Base-by-base conservation (phyloP, 805 yeast species). In the Kuraishia ogatae region DNA sequence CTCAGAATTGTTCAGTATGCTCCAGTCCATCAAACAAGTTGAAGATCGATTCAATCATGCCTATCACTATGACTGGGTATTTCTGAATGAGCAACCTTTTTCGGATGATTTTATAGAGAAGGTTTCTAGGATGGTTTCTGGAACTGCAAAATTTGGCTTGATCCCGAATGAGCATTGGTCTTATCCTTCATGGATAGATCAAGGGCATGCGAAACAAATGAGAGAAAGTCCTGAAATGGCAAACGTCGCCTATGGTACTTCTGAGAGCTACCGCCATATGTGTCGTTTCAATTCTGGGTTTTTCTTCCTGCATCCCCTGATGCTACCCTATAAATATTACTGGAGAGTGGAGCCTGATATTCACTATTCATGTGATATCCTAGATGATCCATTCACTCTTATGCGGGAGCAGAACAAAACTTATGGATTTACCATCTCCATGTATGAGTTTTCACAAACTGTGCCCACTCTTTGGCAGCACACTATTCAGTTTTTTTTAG, bases 231-330 rank as follows among this genome's bases (percentile, higher is more conserved):
- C 72, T 64, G 59, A 60, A 4, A 58, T 66, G 23, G 58, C 61
- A 48, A 57, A 61, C 13, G 75, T 84, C 26, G 71, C 78, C 13
- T 87, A 87, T 64, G 91, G 85, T 17, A 80, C 71, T 15, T 73
- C 79, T 17, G 79, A 80, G 54, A 72, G 82, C 19, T 88, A 88
- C 65, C 74, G 93, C 59, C 86, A 84, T 65, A 88, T 88, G 96
- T 77, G 79, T 56, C 63, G 81, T 29, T 77, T 65, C 58, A 71
- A 68, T 53, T 68, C 73, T 29, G 81, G 81, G 57, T 85, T 84
- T 60, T 80, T 80, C 66, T 80, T 75, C 70, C 72, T 77, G 60
- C 73, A 78, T 63, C 72, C 73, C 29, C 66, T 77, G 39, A 59
- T 80, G 66, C 61, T 66, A 21, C 70, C 70, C 2, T 80, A 78